Percentiles rank a stretch among this genome's conserved stretches.
phyloP scores from a whole-genome alignment of 1,284 basidiomycete species.

The Abortiporus biennis region DNA sequence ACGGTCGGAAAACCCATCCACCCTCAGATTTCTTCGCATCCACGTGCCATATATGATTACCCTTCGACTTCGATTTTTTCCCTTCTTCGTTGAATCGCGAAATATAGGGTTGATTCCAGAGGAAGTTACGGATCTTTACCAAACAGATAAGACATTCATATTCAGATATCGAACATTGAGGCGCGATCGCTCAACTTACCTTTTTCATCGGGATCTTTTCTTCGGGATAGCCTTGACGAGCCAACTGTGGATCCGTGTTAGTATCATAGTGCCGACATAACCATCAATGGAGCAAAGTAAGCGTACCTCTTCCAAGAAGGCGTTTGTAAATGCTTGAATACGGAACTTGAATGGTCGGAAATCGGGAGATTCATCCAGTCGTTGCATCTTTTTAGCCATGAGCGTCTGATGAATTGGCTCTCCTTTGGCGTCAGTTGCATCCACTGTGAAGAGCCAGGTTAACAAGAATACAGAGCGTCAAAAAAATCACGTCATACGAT shows the following conservation, averaged over 20 bases:
- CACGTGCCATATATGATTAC: conserved; percentile 99
- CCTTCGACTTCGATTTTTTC: conserved; percentile 99
- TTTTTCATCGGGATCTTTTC: conserved; percentile 89
- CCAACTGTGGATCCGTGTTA: conserved; percentile 62
- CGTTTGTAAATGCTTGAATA: conserved; percentile 97
- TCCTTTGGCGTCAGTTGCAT: conserved; percentile 89
- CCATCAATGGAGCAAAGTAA: conserved; percentile 3
- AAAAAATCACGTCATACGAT: conserved; percentile 52
- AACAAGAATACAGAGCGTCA: conserved; percentile 3
- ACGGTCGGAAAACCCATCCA: conserved; percentile 89
- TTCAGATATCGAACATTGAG: conserved; percentile 16
- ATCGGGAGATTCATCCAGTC: conserved; percentile 91
- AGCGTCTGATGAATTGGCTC: conserved; percentile 97
- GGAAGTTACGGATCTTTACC: conserved; percentile 91
- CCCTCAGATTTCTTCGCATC: conserved; percentile 87
- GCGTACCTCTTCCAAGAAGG: conserved; percentile 87
- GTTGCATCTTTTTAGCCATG: conserved; percentile 98
- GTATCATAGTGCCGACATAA: conserved; percentile 11
- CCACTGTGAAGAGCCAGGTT: conserved; percentile 50
- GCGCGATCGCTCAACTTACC: conserved; percentile 40
- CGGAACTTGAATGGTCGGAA: conserved; percentile 99
- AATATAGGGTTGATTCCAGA: conserved; percentile 93
- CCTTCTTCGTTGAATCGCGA: conserved; percentile 99
- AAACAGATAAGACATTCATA: no score
- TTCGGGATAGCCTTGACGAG: conserved; percentile 74